Percentiles rank a stretch among this genome's conserved stretches.
Conservation (phyloP, 2,329 filamentous ascomycete genomes). For the Dryadomyces quercivorus region DNA sequence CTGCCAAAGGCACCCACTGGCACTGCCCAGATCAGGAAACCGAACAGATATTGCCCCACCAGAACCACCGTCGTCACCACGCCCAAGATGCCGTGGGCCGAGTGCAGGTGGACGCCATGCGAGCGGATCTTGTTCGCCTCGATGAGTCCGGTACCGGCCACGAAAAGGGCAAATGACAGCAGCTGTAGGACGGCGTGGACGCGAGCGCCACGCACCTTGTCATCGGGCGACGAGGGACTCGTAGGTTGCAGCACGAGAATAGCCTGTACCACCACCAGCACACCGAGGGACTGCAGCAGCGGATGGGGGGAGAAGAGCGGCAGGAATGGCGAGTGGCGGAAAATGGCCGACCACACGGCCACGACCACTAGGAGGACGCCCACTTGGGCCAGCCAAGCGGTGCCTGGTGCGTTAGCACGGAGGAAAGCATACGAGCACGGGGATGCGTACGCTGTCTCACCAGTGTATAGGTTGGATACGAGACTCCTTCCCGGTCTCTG, state of each 20-base stretch:
- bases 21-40: slow-evolving; percentile 69
- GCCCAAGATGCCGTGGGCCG: slow-evolving; percentile 73
- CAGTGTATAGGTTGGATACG: slow-evolving; percentile 59
- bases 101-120: slow-evolving; percentile 61
- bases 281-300: slow-evolving; percentile 52
- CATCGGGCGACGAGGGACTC: slow-evolving; percentile 53
- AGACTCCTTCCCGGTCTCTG: slow-evolving; percentile 55
- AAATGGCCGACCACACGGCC: slow-evolving; percentile 67
- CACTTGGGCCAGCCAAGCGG: slow-evolving; percentile 66
- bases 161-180: slow-evolving; percentile 47
- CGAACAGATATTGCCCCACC: slow-evolving; percentile 61
- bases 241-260: slow-evolving; percentile 84
- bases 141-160: slow-evolving; percentile 57
- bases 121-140: slow-evolving; percentile 72
- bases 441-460: slow-evolving; percentile 30
- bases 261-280: slow-evolving; percentile 67
- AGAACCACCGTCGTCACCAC: slow-evolving; percentile 60
- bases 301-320: slow-evolving; percentile 86
- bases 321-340: slow-evolving; percentile 45
- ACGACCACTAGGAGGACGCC: slow-evolving; percentile 64
- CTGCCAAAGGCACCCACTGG: slow-evolving; percentile 55
- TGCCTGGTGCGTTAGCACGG: slow-evolving; percentile 36
- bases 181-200: slow-evolving; percentile 61
- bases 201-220: slow-evolving; percentile 52
- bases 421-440: background rate